Conservation (phyloP, 2,329 filamentous ascomycete species). For the Cladosporium sp. region DNA sequence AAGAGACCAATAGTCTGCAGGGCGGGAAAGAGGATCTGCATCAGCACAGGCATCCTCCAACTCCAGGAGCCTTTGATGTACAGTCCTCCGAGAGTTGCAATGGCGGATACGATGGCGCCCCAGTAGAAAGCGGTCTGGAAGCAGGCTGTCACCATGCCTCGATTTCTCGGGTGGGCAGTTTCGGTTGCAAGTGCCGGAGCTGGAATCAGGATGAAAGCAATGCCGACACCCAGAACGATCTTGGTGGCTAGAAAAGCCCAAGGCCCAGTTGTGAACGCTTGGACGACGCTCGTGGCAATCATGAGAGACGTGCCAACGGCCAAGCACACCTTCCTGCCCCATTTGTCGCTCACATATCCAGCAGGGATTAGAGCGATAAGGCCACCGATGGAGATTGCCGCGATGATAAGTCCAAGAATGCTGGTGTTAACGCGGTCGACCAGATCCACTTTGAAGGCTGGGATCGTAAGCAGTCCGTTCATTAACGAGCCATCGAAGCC, state of each 20-base stretch:
- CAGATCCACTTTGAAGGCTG: slow-evolving; percentile 11
- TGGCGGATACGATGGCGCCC: slow-evolving; percentile 18
- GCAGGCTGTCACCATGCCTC: slow-evolving; percentile 14
- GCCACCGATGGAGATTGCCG: slow-evolving; percentile 19
- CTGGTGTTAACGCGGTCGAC: slow-evolving; percentile 13
- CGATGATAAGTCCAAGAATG: slow-evolving; percentile 23
- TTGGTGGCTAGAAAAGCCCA: slow-evolving; percentile 16
- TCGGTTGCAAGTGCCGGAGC: slow-evolving; percentile 15
- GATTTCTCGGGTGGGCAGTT: slow-evolving; percentile 15
- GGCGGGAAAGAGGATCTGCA: slow-evolving; percentile 16
- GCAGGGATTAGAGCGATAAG: slow-evolving; percentile 17
- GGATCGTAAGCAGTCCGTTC: slow-evolving; percentile 23
- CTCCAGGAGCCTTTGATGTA: slow-evolving; percentile 16
- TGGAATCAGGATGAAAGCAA: slow-evolving; percentile 14
- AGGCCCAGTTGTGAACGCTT: slow-evolving; percentile 5
- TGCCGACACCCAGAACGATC: slow-evolving; percentile 15
- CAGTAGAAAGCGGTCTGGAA: slow-evolving; percentile 14
- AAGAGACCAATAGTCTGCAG: slow-evolving; percentile 9
- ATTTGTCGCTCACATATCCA: slow-evolving; percentile 18
- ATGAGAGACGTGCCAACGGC: slow-evolving; percentile 35
- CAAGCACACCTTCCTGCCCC: slow-evolving; percentile 22
- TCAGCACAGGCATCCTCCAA: slow-evolving; percentile 19
- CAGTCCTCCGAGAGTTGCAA: slow-evolving; percentile 17
- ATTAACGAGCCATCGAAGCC: slow-evolving; percentile 25
- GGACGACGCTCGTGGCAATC: not conserved